Conservation (phyloP, 2,329 filamentous ascomycete genomes). For the Cladosporium sphaerospermum region DNA sequence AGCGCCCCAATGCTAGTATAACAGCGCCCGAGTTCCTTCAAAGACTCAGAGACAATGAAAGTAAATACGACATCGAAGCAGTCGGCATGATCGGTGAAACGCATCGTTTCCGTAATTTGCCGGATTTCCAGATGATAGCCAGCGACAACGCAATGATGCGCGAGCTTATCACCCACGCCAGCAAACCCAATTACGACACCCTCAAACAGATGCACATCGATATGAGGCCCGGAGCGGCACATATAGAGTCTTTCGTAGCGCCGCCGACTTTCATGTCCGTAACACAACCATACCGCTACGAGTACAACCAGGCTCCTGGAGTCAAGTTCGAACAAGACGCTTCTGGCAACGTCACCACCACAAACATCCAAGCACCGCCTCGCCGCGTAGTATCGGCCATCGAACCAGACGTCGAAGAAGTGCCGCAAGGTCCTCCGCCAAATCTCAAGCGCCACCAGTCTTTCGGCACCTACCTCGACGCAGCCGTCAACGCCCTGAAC, state of each 20-base stretch:
- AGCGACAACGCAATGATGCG: conserved; percentile 54
- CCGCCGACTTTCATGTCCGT: conserved; percentile 26
- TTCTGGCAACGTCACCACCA: conserved; percentile 50
- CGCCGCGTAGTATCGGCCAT: conserved; percentile 55
- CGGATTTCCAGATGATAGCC: conserved; percentile 64
- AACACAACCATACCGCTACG: conserved; percentile 45
- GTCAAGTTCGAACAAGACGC: conserved; percentile 57
- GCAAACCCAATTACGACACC: conserved; percentile 58
- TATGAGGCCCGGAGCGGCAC: conserved; percentile 58
- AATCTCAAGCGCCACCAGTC: conserved; percentile 40
- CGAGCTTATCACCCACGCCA: conserved; percentile 63
- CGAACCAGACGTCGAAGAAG: conserved; percentile 54
- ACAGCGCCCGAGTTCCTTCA: conserved; percentile 26
- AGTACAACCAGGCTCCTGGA: conserved; percentile 80
- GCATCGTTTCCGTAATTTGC: conserved; percentile 78
- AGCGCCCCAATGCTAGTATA: conserved; percentile 12
- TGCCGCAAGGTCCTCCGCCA: conserved; percentile 56
- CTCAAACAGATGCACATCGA: conserved; percentile 63
- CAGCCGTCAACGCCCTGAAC: conserved; percentile 58
- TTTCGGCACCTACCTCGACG: conserved; percentile 46
- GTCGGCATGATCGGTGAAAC: conserved; percentile 63
- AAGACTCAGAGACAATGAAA: conserved; percentile 25
- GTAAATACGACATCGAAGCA: conserved; percentile 23
- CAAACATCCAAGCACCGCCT: conserved; percentile 42
- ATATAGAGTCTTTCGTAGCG: conserved; percentile 50